Evolutionary conservation across 495 filamentous ascomycete species (phyloP), one percentile per base, ranked within the genome.

Genomic region (Podospora fimiseda): DNA sequence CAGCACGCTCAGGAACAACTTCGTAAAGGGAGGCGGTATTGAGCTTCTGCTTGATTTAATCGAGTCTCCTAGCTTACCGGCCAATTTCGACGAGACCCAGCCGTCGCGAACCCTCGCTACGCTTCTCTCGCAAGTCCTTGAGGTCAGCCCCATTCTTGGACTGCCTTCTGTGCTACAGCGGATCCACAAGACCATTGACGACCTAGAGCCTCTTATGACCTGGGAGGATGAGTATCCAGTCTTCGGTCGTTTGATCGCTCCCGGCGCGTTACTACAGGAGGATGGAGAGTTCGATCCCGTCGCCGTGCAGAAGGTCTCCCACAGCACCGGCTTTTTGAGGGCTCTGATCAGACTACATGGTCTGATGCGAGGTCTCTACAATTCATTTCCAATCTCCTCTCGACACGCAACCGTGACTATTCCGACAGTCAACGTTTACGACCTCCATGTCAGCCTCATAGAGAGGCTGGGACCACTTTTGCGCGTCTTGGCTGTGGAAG

Each of bases 41-140:
- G 89, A 95, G 59, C 79, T 84, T 50, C 71, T 96, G n/a, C 72
- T 99, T 23, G 88, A 95, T 60, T 80, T 95, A 50, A 84, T 83
- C 23, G 86, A 86, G 9, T 77, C 90, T 21, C 84, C 90, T 15
- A 87, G 87, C 62, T 75, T 96, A 46, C 77, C 85, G 2, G 82
- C 82, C 53, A 81, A 89, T 59, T 90, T 92, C 62, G 81, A 84
- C 43, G 82, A 82, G 20, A 79, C 80, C 6, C 67, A 73, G 45
- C 82, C 84, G 7, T 82, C 77, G 46, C 79, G 83, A 30, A 80
- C 84, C 48, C 72, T 95, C 23, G 77, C 80, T 7, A 80, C 80
- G 14, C 83, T 93, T n/a, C 71, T 95, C 14, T 82, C 91, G 53
- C 77, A 84, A 56, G 77, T 95, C 51, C 81, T 90, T 30, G 94